These are phyloP conservation scores for Leishmania lainsoni DNA, from an alignment of 208 protist genomes.

Conservation along the genomic window DNA sequence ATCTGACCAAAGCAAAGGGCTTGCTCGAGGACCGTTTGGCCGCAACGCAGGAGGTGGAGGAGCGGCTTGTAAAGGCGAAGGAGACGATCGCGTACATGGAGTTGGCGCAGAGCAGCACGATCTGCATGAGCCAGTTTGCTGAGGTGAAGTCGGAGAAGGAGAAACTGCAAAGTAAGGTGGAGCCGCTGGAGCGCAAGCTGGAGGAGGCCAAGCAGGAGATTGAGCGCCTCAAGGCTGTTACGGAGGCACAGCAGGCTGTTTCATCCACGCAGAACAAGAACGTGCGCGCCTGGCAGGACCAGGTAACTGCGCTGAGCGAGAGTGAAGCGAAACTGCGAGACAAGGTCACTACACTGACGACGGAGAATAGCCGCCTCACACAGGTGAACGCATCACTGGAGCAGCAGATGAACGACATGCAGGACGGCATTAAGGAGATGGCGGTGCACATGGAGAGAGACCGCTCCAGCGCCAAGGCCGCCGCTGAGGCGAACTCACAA, in stretches of 20 bases:
- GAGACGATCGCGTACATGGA: slow-evolving; percentile 91
- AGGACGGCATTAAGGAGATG: slow-evolving; percentile 86
- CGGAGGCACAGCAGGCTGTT: slow-evolving; percentile 67
- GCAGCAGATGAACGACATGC: slow-evolving; percentile 82
- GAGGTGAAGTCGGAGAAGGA: slow-evolving; percentile 72
- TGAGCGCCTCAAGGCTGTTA: slow-evolving; percentile 57
- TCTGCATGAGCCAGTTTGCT: slow-evolving; percentile 86
- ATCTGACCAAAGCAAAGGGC: slow-evolving; percentile 51
- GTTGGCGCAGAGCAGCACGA: slow-evolving; percentile 69
- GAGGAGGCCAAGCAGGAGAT: slow-evolving; percentile 74
- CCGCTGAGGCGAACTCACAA: slow-evolving; percentile 51
- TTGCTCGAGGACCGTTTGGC: slow-evolving; percentile 64
- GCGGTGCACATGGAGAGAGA: slow-evolving; percentile 77
- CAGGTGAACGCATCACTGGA: slow-evolving; percentile 76
- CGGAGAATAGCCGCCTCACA: slow-evolving; percentile 68
- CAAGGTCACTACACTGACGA: slow-evolving; percentile 36
- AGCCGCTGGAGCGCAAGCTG: slow-evolving; percentile 65
- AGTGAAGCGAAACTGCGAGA: slow-evolving; percentile 73
- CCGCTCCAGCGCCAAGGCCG: slow-evolving; percentile 36
- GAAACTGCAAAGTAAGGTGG: slow-evolving; percentile 73
- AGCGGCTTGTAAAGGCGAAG: slow-evolving; percentile 83
- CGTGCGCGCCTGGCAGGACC: slow-evolving; percentile 68
- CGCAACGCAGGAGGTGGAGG: slow-evolving; percentile 62
- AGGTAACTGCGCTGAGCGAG: slow-evolving; percentile 45
- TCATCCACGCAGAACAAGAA: slow-evolving; percentile 58